These are phyloP conservation scores for Ampelomyces quisqualis DNA, from an alignment of 2,329 filamentous ascomycete genomes.

Conservation along the genomic window DNA sequence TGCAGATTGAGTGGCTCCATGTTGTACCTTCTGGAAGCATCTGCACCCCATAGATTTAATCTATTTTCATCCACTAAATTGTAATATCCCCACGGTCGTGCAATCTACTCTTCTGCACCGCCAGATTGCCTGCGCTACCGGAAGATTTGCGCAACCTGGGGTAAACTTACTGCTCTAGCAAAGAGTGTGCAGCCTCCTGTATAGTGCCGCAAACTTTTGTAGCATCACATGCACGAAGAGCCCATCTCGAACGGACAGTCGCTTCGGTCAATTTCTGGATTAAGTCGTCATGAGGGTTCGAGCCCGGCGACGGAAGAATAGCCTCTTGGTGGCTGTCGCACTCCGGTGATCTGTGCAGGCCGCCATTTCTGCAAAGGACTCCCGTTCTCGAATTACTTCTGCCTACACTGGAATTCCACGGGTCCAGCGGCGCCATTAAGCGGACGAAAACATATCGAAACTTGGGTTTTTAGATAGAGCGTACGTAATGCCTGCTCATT, in stretches of 20 bases:
- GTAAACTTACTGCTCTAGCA: slow-evolving; percentile 26
- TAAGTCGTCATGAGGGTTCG: slow-evolving; percentile 13
- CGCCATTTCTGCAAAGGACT: slow-evolving; percentile 9
- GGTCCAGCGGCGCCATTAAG: slow-evolving; percentile 7
- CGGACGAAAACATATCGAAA: slow-evolving; percentile 1
- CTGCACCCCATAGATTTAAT: slow-evolving; percentile 38
- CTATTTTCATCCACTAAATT: slow-evolving; percentile 27
- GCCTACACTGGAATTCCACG: slow-evolving; percentile 5
- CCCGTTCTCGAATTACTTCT: slow-evolving; percentile 12
- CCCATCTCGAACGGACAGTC: slow-evolving; percentile 19
- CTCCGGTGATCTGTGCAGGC: slow-evolving; percentile 2
- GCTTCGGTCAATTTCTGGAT: slow-evolving; percentile 13
- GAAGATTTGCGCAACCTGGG: slow-evolving; percentile 38
- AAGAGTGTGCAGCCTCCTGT: slow-evolving; percentile 16
- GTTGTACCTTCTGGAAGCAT: slow-evolving; percentile 30
- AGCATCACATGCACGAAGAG: slow-evolving; percentile 22
- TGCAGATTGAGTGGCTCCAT: slow-evolving; percentile 18
- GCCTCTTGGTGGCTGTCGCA: slow-evolving; percentile 4
- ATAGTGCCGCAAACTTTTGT: slow-evolving; percentile 18
- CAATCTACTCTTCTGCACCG: slow-evolving; percentile 30
- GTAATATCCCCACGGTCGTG: slow-evolving; percentile 32
- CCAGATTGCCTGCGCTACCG: slow-evolving; percentile 29
- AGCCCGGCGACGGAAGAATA: slow-evolving; percentile 12
- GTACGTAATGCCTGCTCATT: slow-evolving; percentile 17
- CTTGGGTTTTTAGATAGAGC: slow-evolving; percentile 8